Base-by-base conservation (phyloP, 441 rosid genomes). In the Biscutella auriculata region DNA sequence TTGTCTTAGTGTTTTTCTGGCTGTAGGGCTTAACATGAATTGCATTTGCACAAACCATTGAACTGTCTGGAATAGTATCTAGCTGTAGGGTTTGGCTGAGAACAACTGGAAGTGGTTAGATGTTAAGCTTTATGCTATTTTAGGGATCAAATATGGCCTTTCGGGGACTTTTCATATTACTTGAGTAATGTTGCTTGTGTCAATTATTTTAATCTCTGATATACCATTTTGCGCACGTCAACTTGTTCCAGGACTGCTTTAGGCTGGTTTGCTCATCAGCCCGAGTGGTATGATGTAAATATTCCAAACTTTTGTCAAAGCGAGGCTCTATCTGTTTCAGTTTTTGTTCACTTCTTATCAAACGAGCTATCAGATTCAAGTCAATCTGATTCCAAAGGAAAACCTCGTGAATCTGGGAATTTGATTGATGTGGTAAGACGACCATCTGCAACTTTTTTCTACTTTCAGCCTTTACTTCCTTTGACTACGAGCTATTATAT, bases 261-360 rank as follows among this genome's bases (percentile, higher is more conserved):
- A 81, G 91, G 96, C 60, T 94, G 99, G 97, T 94, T 94, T 87
- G 91, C 97, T 65, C 79, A 71, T 81, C 96, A 85, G 77, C 95
- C 96, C 16, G 94, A 84, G 74, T 94, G 93, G 95, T 80, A 50
- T 48, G 96, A 93, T 62, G 75, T 70, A 42, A 81, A 77, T 60
- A 68, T 77, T 62, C 62, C 74, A 61, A 85, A 77, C 73, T 87
- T 82, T 65, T 72, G 97, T 58, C 82, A 73, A 66, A 81, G 87
- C 33, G 97, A 89, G 82, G 95, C 97, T 62, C 89, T 73, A 47
- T 83, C 99, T 63, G 79, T 94, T 60, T 77, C 91, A 36, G 55
- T 89, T 40, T 89, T 89, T 71, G 82, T 82, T 57, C 87, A 89
- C 72, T 78, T 76, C 74, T 81, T 94, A 61, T 77, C 80, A 16